Conservation (phyloP, 441 rosid species). For the Isatis lusitanica region DNA sequence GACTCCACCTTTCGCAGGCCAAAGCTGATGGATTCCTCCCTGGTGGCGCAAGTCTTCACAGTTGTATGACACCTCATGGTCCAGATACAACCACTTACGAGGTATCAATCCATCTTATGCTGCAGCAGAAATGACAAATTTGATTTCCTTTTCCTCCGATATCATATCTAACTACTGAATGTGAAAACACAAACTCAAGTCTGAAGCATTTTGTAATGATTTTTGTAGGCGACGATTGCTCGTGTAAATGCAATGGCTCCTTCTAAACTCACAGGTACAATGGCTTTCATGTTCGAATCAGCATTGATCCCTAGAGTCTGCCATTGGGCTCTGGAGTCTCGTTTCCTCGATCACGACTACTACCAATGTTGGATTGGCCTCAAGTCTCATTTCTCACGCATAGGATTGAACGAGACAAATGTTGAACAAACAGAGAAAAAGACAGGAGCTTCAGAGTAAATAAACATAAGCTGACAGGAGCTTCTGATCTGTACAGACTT, state of each 20-base stretch:
- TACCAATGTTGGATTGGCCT: slow-evolving; percentile 96
- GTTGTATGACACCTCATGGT: slow-evolving; percentile 99
- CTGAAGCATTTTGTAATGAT: neutral
- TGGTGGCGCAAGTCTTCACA: slow-evolving; percentile 94
- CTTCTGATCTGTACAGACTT: slow-evolving; percentile 25
- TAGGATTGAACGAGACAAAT: slow-evolving; percentile 27
- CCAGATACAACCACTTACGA: slow-evolving; percentile 91
- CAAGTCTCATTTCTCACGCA: slow-evolving; percentile 68
- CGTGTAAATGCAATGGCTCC: slow-evolving; percentile 67
- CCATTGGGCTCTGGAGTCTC: slow-evolving; percentile 80
- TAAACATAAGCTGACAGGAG: neutral
- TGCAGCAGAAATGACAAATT: neutral
- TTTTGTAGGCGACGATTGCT: slow-evolving; percentile 62
- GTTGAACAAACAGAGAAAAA: slow-evolving; percentile 12
- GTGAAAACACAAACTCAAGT: neutral
- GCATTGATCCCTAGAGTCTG: slow-evolving; percentile 87
- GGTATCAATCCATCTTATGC: slow-evolving; percentile 42
- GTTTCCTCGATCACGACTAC: slow-evolving; percentile 65
- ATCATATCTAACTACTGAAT: neutral
- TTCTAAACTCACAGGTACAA: slow-evolving; percentile 60
- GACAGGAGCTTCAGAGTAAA: slow-evolving; percentile 22
- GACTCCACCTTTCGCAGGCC: slow-evolving; percentile 52
- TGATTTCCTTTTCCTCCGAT: neutral
- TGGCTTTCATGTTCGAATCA: slow-evolving; percentile 98
- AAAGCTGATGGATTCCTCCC: slow-evolving; percentile 97